These are phyloP conservation scores for Globisporangium paroecandrum DNA, from an alignment of 352 stramenopile genomes.

Conservation along the genomic window DNA sequence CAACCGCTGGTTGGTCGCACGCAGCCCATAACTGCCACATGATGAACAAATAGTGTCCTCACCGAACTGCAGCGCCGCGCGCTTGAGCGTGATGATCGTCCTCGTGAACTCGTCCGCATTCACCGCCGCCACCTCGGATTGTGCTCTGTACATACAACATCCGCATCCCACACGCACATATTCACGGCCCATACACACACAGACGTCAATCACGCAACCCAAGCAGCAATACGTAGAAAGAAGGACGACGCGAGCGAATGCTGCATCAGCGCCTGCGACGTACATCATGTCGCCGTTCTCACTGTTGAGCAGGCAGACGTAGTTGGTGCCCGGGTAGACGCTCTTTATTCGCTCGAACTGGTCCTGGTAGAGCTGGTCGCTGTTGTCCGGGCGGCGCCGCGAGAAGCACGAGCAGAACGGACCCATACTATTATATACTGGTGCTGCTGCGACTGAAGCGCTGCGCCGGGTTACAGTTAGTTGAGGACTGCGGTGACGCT, in stretches of 20 bases:
- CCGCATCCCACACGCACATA: not conserved
- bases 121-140: constrained; percentile 60
- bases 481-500: not conserved
- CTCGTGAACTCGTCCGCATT: constrained; percentile 76
- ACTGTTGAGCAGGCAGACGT: constrained; percentile 76
- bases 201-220: not conserved
- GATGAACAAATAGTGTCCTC: constrained; percentile 8
- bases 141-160: constrained; percentile 31
- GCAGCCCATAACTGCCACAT: not conserved
- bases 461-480: not conserved
- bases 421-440: constrained; percentile 26
- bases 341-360: constrained; percentile 73
- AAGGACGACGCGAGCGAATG: not conserved
- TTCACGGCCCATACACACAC: not conserved
- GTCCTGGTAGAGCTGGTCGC: constrained; percentile 57
- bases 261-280: constrained; percentile 17
- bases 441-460: not conserved
- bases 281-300: constrained; percentile 81
- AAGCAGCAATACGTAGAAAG: not conserved
- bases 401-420: constrained; percentile 71
- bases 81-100: constrained; percentile 79
- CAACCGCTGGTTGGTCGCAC: not conserved
- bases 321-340: constrained; percentile 76
- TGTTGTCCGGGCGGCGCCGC: constrained; percentile 52
- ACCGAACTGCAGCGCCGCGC: constrained; percentile 80